phyloP scores from a whole-genome alignment of 2,329 filamentous ascomycete species.

The Colletotrichum gigasporum region DNA sequence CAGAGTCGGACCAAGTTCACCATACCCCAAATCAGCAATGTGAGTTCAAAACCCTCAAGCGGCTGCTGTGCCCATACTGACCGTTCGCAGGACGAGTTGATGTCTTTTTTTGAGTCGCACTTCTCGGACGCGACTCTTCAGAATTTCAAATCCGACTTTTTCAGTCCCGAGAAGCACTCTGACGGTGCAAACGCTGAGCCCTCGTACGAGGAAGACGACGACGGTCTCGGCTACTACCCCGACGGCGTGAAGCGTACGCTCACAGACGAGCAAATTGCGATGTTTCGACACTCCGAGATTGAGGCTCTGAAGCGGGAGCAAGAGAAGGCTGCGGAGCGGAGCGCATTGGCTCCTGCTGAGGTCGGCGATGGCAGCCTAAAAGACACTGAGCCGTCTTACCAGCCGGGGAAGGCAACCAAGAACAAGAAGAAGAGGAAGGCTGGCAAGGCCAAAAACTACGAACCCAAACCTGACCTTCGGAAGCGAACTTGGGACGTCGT shows the following conservation, averaged over 20 bases:
- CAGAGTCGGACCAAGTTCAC: neutral
- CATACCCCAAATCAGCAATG: slow-evolving; percentile 23
- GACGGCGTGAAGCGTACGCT: slow-evolving; percentile 90
- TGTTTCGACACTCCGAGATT: slow-evolving; percentile 90
- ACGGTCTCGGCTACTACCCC: slow-evolving; percentile 82
- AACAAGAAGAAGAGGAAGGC: slow-evolving; percentile 50
- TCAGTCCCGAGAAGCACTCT: slow-evolving; percentile 41
- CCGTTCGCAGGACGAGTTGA: slow-evolving; percentile 64
- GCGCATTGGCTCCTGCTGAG: slow-evolving; percentile 35
- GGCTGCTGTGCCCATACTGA: slow-evolving; percentile 19
- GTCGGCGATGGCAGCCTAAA: slow-evolving; percentile 36
- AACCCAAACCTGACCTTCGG: slow-evolving; percentile 68
- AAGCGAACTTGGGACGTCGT: slow-evolving; percentile 76
- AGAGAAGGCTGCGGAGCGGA: slow-evolving; percentile 42
- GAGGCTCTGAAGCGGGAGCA: slow-evolving; percentile 65
- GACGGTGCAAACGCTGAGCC: slow-evolving; percentile 34
- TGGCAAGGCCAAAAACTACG: slow-evolving; percentile 48
- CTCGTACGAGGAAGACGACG: slow-evolving; percentile 61
- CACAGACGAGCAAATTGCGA: slow-evolving; percentile 89
- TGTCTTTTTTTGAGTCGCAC: slow-evolving; percentile 67
- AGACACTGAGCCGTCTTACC: slow-evolving; percentile 29
- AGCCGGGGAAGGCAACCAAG: slow-evolving; percentile 34
- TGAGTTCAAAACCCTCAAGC: neutral
- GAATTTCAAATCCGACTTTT: slow-evolving; percentile 58
- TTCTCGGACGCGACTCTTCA: slow-evolving; percentile 60